These are phyloP conservation scores for Clohesyomyces aquaticus DNA, from an alignment of 495 filamentous ascomycete species.

Conservation along the genomic window DNA sequence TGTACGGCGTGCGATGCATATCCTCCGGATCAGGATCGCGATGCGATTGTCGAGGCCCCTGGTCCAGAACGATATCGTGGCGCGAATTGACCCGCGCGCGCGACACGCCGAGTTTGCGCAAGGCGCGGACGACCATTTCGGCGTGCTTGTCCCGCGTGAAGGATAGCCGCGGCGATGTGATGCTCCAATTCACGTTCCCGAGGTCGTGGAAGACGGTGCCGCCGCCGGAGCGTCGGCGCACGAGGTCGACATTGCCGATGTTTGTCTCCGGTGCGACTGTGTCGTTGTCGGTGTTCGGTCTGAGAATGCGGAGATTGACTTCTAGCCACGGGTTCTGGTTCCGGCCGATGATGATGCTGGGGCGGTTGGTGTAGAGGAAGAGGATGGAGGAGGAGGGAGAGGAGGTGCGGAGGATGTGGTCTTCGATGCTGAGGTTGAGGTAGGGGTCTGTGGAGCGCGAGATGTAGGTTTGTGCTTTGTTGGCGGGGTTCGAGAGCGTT, in stretches of 20 bases:
- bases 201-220: slow-evolving; percentile 92
- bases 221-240: slow-evolving; percentile 83
- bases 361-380: slow-evolving; percentile 84
- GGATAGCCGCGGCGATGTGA: slow-evolving; percentile 72
- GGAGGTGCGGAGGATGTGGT: slow-evolving; percentile 77
- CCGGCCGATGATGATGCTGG: slow-evolving; percentile 85
- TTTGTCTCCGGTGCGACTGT: too few relatives aligned
- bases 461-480: slow-evolving; percentile 69
- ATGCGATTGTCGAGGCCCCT: slow-evolving; percentile 42
- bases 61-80: slow-evolving; percentile 87
- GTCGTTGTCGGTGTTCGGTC: too few relatives aligned
- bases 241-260: slow-evolving; percentile 69
- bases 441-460: slow-evolving; percentile 76
- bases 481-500: slow-evolving; percentile 48
- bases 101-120: slow-evolving; percentile 59
- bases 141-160: slow-evolving; percentile 89
- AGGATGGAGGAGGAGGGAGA: slow-evolving; percentile 72
- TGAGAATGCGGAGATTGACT: slow-evolving; percentile 68
- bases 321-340: slow-evolving; percentile 99
- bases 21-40: slow-evolving; percentile 40
- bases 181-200: slow-evolving; percentile 91
- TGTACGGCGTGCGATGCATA: slow-evolving; percentile 47
- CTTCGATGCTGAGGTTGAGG: slow-evolving; percentile 93
- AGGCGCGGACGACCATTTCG: slow-evolving; percentile 82
- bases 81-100: slow-evolving; percentile 76